Conservation (phyloP, 2,329 filamentous ascomycete species). For the Escovopsis sp. region DNA sequence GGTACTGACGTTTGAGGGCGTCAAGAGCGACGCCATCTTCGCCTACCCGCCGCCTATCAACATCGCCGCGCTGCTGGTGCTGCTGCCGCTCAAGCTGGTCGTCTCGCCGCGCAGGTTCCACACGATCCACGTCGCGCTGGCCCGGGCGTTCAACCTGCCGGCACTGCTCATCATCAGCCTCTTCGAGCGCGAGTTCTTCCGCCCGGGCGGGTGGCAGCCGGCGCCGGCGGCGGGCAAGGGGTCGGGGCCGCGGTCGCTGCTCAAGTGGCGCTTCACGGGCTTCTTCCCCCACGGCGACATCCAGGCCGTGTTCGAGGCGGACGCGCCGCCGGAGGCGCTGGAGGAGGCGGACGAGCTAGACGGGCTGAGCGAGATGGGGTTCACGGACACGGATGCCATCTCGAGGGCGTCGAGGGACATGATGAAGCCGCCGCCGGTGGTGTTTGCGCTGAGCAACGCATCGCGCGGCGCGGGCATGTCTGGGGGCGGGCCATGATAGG, state of each 20-base stretch:
- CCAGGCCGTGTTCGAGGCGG: slow-evolving; percentile 42
- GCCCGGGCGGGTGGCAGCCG: slow-evolving; percentile 24
- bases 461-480: background rate
- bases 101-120: slow-evolving; percentile 52
- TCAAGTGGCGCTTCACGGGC: slow-evolving; percentile 30
- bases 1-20: slow-evolving; percentile 59
- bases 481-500: no score
- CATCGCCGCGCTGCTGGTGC: slow-evolving; percentile 44
- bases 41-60: slow-evolving; percentile 58
- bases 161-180: slow-evolving; percentile 45
- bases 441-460: slow-evolving; percentile 5
- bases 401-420: slow-evolving; percentile 13
- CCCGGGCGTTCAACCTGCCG: slow-evolving; percentile 49
- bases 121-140: slow-evolving; percentile 52
- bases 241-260: slow-evolving; percentile 8
- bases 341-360: slow-evolving; percentile 20
- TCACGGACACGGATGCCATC: slow-evolving; percentile 19
- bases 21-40: slow-evolving; percentile 58
- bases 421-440: slow-evolving; percentile 4
- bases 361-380: slow-evolving; percentile 18
- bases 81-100: slow-evolving; percentile 51
- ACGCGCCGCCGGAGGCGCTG: slow-evolving; percentile 32
- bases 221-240: slow-evolving; percentile 9
- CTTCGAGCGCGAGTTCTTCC: slow-evolving; percentile 34
- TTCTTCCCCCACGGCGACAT: slow-evolving; percentile 44